Percentiles rank a stretch among this genome's conserved stretches.
Conservation (phyloP, 2,329 filamentous ascomycete species). For the Botrytis porri region DNA sequence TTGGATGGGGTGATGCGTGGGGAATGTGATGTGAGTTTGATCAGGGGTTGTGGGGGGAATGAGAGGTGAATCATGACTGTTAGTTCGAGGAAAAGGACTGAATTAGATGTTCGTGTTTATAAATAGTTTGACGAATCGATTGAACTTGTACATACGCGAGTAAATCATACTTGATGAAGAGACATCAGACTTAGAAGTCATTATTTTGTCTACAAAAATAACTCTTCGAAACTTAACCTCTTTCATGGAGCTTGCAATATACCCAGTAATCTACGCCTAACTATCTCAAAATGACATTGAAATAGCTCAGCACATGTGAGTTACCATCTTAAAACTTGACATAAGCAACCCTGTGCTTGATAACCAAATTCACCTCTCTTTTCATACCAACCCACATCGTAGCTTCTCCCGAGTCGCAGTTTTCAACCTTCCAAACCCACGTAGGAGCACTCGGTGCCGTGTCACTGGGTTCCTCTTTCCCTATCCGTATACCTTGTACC, state of each 20-base stretch:
- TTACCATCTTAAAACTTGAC: background rate
- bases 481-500: background rate
- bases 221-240: no score
- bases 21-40: background rate
- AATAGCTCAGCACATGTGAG: no score
- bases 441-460: no score
- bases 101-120: background rate
- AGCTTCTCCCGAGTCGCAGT: background rate
- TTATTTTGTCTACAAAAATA: no score
- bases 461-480: fast-evolving
- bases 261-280: fast-evolving
- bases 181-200: background rate
- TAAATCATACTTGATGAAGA: background rate
- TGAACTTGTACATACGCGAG: background rate
- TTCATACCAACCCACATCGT: background rate
- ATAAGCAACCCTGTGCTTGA: background rate
- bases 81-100: background rate
- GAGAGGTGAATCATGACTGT: no score
- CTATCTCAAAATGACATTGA: background rate
- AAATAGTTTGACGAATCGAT: background rate
- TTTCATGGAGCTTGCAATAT: no score
- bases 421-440: background rate
- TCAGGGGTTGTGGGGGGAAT: background rate
- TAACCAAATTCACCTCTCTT: background rate
- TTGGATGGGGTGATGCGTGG: no score